Conservation (phyloP, 2,329 filamentous ascomycete species). For the Colletotrichum sp. region DNA sequence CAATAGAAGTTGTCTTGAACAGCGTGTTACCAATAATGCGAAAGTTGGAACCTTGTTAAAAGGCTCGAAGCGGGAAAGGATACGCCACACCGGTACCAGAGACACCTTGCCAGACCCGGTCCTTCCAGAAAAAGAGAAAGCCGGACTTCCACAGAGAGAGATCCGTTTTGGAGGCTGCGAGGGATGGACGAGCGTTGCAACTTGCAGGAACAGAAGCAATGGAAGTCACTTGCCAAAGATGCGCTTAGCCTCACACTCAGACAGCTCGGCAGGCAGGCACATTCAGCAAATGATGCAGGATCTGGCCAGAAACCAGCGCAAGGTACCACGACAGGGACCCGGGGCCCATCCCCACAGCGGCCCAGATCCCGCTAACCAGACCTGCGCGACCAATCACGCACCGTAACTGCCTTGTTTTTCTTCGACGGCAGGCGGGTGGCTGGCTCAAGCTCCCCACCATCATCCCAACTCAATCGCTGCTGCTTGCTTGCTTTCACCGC, state of each 20-base stretch:
- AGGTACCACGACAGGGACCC: not conserved
- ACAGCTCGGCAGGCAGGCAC: not conserved
- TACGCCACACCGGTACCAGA: not conserved
- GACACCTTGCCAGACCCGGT: not conserved
- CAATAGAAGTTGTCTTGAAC: not conserved
- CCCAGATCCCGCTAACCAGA: not conserved
- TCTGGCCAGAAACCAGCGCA: not conserved
- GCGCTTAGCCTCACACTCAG: not conserved
- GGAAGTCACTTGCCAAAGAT: not conserved
- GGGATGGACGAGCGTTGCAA: not conserved
- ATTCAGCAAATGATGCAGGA: not conserved
- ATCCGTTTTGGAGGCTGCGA: not conserved
- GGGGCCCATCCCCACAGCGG: not conserved
- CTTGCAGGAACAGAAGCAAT: not conserved
- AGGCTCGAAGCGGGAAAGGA: not conserved
- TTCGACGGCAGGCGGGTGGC: not conserved
- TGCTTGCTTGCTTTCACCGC: not conserved
- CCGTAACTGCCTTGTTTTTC: not conserved
- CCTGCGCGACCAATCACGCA: not conserved
- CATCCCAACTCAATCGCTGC: not conserved
- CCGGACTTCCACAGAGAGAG: not conserved
- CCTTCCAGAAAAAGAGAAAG: not conserved
- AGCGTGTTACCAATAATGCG: constrained; percentile 11
- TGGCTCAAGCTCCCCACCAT: constrained; percentile 7
- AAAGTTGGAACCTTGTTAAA: not conserved